Percentiles rank a stretch among this genome's conserved stretches.
Conservation (phyloP, 768 basidiomycete genomes). For the Mycena belliarum region DNA sequence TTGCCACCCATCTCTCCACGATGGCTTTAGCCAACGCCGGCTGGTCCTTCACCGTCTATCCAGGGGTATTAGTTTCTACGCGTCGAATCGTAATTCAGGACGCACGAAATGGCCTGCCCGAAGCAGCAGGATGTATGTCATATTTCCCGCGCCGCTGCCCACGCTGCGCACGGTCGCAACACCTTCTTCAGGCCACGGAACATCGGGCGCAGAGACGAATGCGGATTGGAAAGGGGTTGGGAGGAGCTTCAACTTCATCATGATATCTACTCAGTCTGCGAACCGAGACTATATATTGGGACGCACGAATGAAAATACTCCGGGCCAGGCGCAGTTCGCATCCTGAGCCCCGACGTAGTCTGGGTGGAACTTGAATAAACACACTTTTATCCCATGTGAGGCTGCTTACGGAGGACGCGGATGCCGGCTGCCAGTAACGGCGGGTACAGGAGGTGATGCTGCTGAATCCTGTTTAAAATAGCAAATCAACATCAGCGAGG, state of each 20-base stretch:
- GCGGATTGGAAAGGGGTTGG: neutral
- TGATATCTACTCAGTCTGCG: neutral
- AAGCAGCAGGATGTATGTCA: neutral
- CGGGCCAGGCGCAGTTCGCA: neutral
- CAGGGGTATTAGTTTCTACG: neutral
- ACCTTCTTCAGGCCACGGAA: neutral
- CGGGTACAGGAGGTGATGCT: constrained; percentile 25
- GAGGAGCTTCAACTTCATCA: neutral
- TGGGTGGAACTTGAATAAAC: neutral
- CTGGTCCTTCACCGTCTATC: neutral
- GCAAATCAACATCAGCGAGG: neutral
- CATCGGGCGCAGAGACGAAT: neutral
- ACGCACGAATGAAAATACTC: neutral
- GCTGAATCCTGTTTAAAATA: neutral
- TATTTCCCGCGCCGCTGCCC: neutral
- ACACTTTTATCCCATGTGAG: neutral
- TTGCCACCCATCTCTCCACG: neutral
- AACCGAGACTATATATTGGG: neutral
- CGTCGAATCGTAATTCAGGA: neutral
- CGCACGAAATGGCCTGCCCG: neutral
- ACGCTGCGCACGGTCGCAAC: neutral
- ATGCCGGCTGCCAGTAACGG: constrained; percentile 24
- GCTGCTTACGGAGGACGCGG: neutral
- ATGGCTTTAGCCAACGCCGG: neutral
- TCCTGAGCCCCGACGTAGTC: neutral